Evolutionary conservation across 768 basidiomycete species (phyloP), one percentile per base, ranked within the genome.

Genomic region (Mycena latifolia): DNA sequence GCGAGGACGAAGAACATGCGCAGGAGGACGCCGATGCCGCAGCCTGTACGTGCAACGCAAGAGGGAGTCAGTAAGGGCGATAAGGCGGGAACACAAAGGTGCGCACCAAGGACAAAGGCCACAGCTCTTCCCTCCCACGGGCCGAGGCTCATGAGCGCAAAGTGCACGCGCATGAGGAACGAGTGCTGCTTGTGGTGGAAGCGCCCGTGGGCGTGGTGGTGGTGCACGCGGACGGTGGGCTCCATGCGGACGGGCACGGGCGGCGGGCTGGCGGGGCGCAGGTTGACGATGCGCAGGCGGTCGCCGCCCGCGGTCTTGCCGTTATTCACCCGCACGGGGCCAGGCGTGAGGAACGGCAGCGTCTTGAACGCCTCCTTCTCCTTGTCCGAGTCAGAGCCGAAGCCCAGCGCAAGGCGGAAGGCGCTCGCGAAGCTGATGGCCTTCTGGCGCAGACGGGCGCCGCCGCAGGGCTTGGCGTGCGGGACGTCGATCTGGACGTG

Each of bases 21-120:
- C 62, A 94, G 76, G 27, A 95, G 84, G 47, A 94, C 93, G 59
- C 93, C 93, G 56, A 94, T 86, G 55, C 93, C 93, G 71, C 92
- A 93, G n/a, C 92, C 92, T 35, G 33, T 6, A n/a, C n/a, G n/a
- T n/a, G n/a, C n/a, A n/a, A 6, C 33, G 14, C 33, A 35, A 35
- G 33, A 14, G 33, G 33, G 33, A 35, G n/a, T n/a, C n/a, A n/a
- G n/a, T n/a, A n/a, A n/a, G n/a, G n/a, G n/a, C n/a, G n/a, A n/a
- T n/a, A 35, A 14, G 8, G 33, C 6, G 33, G 14, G 33, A 35
- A 35, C n/a, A n/a, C n/a, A n/a, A n/a, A n/a, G n/a, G n/a, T n/a
- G n/a, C 33, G 33, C 14, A 35, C 93, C 93, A 20, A 95, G 84
- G 61, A 95, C 93, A 65, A 95, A 95, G 5, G 94, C 89, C 18